These are phyloP conservation scores for Nepenthes gracilis DNA, from an alignment of 148 eudicot genomes.

Conservation along the genomic window DNA sequence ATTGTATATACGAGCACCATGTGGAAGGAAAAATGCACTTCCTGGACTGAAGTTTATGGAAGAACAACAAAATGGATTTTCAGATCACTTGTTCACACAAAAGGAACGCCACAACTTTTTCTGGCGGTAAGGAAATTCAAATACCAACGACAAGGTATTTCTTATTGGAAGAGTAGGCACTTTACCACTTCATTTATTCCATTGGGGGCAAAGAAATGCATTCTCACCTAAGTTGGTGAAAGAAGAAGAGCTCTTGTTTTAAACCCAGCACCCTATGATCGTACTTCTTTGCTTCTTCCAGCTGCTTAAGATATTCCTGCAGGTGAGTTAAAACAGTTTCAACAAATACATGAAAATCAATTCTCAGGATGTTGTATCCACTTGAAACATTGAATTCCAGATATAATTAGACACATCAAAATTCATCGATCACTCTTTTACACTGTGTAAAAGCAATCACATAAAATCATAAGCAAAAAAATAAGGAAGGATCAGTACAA, in stretches of 20 bases:
- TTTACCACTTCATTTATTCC: not conserved
- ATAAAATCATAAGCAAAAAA: not conserved
- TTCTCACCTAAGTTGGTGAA: constrained; percentile 82
- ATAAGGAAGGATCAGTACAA: not conserved
- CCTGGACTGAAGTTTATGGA: constrained; percentile 60
- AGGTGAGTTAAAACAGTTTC: not conserved
- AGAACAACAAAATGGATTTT: not conserved
- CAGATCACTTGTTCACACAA: not conserved
- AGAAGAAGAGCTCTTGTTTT: constrained; percentile 93
- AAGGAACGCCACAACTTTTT: not conserved
- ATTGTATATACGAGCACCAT: constrained; percentile 80
- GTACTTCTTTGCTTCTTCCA: constrained; percentile 96
- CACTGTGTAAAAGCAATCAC: not conserved
- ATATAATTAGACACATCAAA: not conserved
- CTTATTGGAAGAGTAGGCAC: too few species aligned
- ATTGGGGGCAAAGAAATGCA: not conserved
- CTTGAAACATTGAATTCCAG: not conserved
- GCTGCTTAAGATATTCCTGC: constrained; percentile 65
- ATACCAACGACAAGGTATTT: too few species aligned
- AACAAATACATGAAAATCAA: not conserved
- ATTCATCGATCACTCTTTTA: not conserved
- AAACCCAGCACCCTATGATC: constrained; percentile 83
- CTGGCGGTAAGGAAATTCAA: too few species aligned
- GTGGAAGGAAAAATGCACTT: constrained; percentile 93
- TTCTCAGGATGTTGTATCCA: too few species aligned